phyloP scores from a whole-genome alignment of 106 monocot species.

The Dendrobium chrysotoxum region DNA sequence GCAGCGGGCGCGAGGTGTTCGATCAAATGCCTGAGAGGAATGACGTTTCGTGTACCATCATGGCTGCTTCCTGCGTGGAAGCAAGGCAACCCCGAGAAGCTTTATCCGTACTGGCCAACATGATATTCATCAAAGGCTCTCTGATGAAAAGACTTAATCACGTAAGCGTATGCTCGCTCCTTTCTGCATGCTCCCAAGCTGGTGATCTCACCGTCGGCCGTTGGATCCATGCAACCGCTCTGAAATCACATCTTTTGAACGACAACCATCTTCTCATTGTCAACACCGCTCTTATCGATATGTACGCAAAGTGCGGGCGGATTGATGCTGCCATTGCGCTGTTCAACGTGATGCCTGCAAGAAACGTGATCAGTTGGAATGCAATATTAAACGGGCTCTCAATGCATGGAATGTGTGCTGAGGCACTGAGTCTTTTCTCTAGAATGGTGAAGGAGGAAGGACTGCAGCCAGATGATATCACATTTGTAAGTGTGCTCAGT shows the following conservation, averaged over 20 bases:
- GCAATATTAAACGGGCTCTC: conserved; percentile 54
- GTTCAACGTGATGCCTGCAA: conserved; percentile 26
- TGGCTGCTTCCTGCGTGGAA: conserved; percentile 46
- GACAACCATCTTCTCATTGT: conserved; percentile 16
- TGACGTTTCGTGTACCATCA: conserved; percentile 47
- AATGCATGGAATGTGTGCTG: conserved; percentile 47
- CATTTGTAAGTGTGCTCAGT: conserved; percentile 53
- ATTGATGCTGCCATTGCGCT: conserved; percentile 18
- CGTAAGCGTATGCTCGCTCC: conserved; percentile 43
- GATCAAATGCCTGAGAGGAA: conserved; percentile 45
- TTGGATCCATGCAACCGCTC: conserved; percentile 41
- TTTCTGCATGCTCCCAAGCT: conserved; percentile 59
- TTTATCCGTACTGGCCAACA: conserved; percentile 23
- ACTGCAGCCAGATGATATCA: conserved; percentile 51
- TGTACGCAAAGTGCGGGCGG: conserved; percentile 59
- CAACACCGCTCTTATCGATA: conserved; percentile 43
- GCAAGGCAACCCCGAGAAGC: conserved; percentile 42
- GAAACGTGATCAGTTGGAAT: conserved; percentile 56
- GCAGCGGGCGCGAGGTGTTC: conserved; percentile 30
- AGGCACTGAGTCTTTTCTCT: conserved; percentile 27
- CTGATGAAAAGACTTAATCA: conserved; percentile 20
- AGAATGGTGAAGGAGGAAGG: conserved; percentile 25
- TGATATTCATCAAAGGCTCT: conserved; percentile 11
- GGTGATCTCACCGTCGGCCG: conserved; percentile 46
- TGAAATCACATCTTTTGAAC: conserved; percentile 5